Percentiles rank a stretch among this genome's conserved stretches.
Evolutionary conservation across 176 grass and related monocot genomes (phyloP).

Genomic region (Phyllostachys edulis): DNA sequence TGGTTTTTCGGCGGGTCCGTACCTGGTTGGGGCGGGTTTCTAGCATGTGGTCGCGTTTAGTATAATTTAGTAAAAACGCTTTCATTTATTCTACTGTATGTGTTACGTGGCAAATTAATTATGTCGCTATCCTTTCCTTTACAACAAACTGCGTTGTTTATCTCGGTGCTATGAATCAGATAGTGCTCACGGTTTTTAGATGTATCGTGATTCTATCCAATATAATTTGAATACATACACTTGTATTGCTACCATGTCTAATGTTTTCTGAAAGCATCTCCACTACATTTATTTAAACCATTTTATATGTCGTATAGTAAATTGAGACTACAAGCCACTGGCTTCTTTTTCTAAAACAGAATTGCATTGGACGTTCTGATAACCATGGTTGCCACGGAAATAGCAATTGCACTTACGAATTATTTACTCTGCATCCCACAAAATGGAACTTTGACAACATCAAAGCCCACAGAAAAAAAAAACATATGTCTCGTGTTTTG

Average conservation of each 20-base stretch:
- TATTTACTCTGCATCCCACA: neutral
- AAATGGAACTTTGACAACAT: neutral
- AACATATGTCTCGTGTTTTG: neutral
- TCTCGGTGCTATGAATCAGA: neutral
- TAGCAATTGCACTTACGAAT: neutral
- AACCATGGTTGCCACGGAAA: neutral
- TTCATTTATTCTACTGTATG: neutral
- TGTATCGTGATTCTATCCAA: no score
- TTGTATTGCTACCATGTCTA: neutral
- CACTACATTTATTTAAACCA: neutral
- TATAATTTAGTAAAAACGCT: accelerated
- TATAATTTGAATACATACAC: neutral
- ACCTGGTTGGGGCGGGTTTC: neutral
- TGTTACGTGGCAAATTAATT: neutral
- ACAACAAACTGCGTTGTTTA: neutral
- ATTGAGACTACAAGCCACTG: neutral
- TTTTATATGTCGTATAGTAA: neutral
- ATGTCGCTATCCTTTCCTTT: neutral
- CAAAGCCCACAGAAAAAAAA: neutral
- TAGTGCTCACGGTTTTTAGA: neutral
- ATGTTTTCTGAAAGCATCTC: neutral
- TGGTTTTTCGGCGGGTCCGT: neutral
- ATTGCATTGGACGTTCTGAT: neutral
- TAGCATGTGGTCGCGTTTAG: no score
- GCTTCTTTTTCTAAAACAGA: no score